These are phyloP conservation scores for Colletotrichum gigasporum DNA, from an alignment of 2,329 filamentous ascomycete species.

Conservation along the genomic window DNA sequence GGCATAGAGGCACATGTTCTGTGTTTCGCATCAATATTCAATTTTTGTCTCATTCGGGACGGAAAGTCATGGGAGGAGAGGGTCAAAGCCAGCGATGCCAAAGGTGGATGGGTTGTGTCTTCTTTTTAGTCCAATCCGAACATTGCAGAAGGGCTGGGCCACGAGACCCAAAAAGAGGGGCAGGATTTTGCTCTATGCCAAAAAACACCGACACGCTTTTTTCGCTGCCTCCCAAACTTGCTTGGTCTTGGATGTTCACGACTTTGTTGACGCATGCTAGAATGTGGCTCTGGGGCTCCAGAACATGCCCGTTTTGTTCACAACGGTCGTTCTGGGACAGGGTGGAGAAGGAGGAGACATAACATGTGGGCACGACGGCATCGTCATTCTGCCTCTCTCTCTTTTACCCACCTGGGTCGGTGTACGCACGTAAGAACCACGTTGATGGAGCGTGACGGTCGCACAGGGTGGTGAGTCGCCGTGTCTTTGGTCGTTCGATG, in stretches of 20 bases:
- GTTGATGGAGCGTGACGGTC: too few relatives aligned
- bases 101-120: neutral
- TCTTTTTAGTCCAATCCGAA: neutral
- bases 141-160: neutral
- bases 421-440: too few relatives aligned
- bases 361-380: neutral
- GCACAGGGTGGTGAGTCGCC: neutral
- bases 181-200: neutral
- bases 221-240: neutral
- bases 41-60: neutral
- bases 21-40: neutral
- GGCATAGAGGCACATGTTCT: neutral
- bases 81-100: neutral
- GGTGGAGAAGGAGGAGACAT: neutral
- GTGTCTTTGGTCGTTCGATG: neutral
- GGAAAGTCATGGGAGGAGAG: neutral
- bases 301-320: slow-evolving; percentile 1
- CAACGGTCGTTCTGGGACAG: neutral
- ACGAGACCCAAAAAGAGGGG: neutral
- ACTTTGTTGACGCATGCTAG: neutral
- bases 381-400: neutral
- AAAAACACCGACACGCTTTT: neutral
- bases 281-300: neutral
- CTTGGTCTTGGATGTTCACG: neutral
- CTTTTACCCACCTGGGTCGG: neutral